A percentile compares a stretch with the other conserved stretches of the same genome.
phyloP scores from a whole-genome alignment of 345 rosid species.

The Eucalyptus brandiana region DNA sequence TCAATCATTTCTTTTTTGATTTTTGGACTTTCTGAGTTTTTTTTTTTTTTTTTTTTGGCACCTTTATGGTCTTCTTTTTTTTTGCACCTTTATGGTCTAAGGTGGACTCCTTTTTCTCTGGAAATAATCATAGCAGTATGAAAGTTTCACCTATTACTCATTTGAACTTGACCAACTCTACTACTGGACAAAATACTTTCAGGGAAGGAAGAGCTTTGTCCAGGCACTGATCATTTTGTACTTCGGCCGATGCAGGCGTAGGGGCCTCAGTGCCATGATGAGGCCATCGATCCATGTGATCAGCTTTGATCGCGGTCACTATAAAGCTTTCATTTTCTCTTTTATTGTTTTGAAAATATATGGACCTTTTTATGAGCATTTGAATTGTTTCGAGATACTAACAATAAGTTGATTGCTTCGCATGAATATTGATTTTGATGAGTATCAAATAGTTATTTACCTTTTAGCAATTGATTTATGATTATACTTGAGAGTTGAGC shows the following conservation, averaged over 20 bases:
- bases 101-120: background rate
- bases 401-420: background rate
- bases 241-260: background rate
- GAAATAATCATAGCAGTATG: background rate
- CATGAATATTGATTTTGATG: background rate
- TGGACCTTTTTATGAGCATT: background rate
- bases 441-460: background rate
- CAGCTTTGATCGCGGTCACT: background rate
- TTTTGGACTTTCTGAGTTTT: background rate
- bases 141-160: background rate
- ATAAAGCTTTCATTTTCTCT: background rate
- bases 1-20: too few species aligned
- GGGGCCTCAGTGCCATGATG: background rate
- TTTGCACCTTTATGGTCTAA: background rate
- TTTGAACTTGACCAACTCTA: background rate
- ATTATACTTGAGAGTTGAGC: background rate
- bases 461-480: background rate
- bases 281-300: background rate
- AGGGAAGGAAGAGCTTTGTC: background rate
- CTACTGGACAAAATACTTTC: background rate
- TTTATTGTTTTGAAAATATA: background rate
- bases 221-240: background rate
- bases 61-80: background rate
- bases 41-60: background rate
- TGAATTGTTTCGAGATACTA: background rate